Percentiles rank a stretch among this genome's conserved stretches.
Conservation (phyloP, 495 filamentous ascomycete species). For the Xylaria telfairii region DNA sequence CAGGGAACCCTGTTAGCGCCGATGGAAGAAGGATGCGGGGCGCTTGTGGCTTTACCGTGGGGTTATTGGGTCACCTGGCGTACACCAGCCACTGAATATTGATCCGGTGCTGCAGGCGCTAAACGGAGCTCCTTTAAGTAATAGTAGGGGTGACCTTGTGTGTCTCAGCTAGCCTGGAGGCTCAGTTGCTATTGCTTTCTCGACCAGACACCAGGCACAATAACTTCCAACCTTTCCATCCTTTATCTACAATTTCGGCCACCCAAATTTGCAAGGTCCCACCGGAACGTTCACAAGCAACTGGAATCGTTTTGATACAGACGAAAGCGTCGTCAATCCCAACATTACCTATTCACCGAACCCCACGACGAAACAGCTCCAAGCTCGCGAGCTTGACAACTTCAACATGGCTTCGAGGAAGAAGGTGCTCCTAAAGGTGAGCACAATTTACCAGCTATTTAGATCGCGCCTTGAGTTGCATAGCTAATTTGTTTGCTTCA, state of each 20-base stretch:
- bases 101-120: conserved; percentile 14
- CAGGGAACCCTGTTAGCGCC: background rate
- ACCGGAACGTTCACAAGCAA: background rate
- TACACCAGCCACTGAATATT: conserved; percentile 24
- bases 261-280: background rate
- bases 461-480: background rate
- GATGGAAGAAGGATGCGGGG: background rate
- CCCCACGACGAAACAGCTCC: conserved; percentile 2
- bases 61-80: conserved; percentile 26
- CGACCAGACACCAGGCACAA: conserved; percentile 1
- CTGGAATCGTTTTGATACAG: conserved; percentile 1
- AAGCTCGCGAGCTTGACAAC: conserved; percentile 24
- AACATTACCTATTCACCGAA: conserved; percentile 7
- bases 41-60: conserved; percentile 19
- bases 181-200: conserved; percentile 13
- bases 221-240: background rate
- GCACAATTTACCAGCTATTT: background rate
- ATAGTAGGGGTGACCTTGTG: conserved; percentile 17
- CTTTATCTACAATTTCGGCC: background rate
- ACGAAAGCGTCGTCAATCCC: background rate
- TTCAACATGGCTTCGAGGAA: conserved; percentile 85
- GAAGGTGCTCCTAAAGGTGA: conserved; percentile 96
- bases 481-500: conserved; percentile 5
- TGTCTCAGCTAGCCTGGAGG: conserved; percentile 19
- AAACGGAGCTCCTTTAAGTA: conserved; percentile 14